phyloP scores from a whole-genome alignment of 2,329 filamentous ascomycete species.

The Microascus cirrosus region DNA sequence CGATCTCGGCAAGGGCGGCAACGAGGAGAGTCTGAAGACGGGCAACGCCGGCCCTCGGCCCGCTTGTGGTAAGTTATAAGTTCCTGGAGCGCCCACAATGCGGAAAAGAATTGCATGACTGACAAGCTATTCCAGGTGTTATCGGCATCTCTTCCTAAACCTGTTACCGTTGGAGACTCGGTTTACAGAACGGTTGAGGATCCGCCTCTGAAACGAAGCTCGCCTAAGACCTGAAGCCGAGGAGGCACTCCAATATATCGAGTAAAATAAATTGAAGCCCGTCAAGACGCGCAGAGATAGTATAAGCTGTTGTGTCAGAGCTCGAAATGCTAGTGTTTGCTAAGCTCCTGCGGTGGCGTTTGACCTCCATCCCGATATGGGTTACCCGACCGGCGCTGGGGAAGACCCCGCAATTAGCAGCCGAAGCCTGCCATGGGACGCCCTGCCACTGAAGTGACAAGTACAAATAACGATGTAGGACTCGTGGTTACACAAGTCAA shows the following conservation, averaged over 20 bases:
- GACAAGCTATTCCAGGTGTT: slow-evolving; percentile 44
- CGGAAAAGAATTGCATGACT: neutral
- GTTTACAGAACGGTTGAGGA: neutral
- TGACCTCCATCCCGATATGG: neutral
- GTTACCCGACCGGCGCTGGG: neutral
- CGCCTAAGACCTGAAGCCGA: neutral
- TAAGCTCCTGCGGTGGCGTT: neutral
- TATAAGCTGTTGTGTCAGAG: neutral
- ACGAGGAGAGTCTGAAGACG: slow-evolving; percentile 96
- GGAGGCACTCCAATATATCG: neutral
- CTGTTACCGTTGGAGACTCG: neutral
- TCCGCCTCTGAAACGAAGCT: neutral
- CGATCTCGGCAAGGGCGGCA: slow-evolving; percentile 84
- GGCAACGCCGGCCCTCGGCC: slow-evolving; percentile 90
- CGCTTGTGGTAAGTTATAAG: slow-evolving; percentile 65
- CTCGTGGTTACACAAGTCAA: too few species aligned
- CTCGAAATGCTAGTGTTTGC: neutral
- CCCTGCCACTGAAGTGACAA: too few species aligned
- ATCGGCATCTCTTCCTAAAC: slow-evolving; percentile 74
- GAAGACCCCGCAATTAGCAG: neutral
- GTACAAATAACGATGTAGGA: too few species aligned
- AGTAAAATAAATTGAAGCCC: neutral
- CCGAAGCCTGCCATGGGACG: too few species aligned
- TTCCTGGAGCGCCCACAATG: too few species aligned
- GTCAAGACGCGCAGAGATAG: neutral